Evolutionary conservation across 306 rosid species (phyloP).

Genomic region (Ormosia semicastrata): DNA sequence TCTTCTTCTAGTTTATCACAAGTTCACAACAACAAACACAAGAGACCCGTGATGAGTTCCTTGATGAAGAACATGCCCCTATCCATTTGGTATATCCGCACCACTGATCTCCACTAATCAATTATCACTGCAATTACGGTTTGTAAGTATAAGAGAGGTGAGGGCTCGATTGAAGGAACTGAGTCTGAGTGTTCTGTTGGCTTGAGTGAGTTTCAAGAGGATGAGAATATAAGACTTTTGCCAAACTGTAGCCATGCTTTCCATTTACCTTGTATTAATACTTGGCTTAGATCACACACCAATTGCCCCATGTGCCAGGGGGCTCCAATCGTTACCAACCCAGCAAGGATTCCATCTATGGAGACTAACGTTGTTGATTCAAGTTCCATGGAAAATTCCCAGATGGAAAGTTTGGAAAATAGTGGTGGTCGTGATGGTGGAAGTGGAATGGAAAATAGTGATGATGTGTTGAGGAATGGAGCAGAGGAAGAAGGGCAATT

Average conservation of each 20-base stretch:
- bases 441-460: slow-evolving; percentile 6
- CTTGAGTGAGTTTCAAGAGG: slow-evolving; percentile 78
- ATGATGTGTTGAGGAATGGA: slow-evolving; percentile 17
- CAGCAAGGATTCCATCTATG: not conserved
- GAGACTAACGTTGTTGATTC: slow-evolving; percentile 26
- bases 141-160: slow-evolving; percentile 55
- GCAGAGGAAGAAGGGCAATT: not conserved
- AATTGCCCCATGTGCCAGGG: slow-evolving; percentile 92
- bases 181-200: slow-evolving; percentile 90
- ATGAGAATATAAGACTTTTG: slow-evolving; percentile 65
- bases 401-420: not conserved
- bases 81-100: slow-evolving; percentile 76
- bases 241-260: slow-evolving; percentile 90
- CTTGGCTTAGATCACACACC: slow-evolving; percentile 88
- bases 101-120: slow-evolving; percentile 63
- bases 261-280: slow-evolving; percentile 80
- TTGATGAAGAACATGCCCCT: slow-evolving; percentile 56
- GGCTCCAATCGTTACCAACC: slow-evolving; percentile 51
- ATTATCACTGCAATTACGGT: slow-evolving; percentile 61
- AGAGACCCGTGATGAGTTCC: slow-evolving; percentile 24
- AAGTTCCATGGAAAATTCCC: slow-evolving; percentile 23
- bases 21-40: slow-evolving; percentile 17
- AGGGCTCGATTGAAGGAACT: slow-evolving; percentile 73
- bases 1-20: no score
- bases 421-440: not conserved